Evolutionary conservation across 768 basidiomycete species (phyloP).

Genomic region (Boletus reticuloceps): DNA sequence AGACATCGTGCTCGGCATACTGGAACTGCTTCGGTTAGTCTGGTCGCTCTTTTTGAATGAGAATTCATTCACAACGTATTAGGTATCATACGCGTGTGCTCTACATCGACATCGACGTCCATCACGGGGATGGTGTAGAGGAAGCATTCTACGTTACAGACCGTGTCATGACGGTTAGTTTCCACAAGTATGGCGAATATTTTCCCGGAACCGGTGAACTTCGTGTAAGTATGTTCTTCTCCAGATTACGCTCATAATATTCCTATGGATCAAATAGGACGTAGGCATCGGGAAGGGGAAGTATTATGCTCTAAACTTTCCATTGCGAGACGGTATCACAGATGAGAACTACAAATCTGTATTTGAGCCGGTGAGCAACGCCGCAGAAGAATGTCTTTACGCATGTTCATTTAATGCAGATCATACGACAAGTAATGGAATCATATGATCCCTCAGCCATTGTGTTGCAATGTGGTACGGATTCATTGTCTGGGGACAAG

Average conservation of each 20-base stretch:
- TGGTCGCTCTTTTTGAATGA: neutral
- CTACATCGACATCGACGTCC: constrained; percentile 98
- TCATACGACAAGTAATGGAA: constrained; percentile 92
- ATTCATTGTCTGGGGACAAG: constrained; percentile 95
- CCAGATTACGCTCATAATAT: neutral
- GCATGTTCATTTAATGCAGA: constrained; percentile 43
- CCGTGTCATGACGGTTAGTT: constrained; percentile 96
- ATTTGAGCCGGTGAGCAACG: constrained; percentile 80
- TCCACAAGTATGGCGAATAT: constrained; percentile 99
- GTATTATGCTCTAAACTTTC: constrained; percentile 92
- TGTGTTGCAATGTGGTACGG: constrained; percentile 96
- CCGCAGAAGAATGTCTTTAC: neutral
- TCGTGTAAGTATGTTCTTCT: constrained; percentile 49
- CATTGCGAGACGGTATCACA: constrained; percentile 89
- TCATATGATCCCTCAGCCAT: constrained; percentile 93
- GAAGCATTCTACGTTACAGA: constrained; percentile 99
- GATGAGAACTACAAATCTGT: constrained; percentile 94
- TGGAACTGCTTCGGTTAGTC: constrained; percentile 82
- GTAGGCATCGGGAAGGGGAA: constrained; percentile 93
- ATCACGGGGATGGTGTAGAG: constrained; percentile 98
- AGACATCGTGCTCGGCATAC: constrained; percentile 97
- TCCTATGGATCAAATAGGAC: constrained; percentile 51
- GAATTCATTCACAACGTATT: neutral
- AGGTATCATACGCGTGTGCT: constrained; percentile 93
- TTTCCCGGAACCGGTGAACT: constrained; percentile 99